Evolutionary conservation across 2,329 filamentous ascomycete genomes (phyloP), one percentile per base, ranked within the genome.

Genomic region (Aspergillus glaucus): DNA sequence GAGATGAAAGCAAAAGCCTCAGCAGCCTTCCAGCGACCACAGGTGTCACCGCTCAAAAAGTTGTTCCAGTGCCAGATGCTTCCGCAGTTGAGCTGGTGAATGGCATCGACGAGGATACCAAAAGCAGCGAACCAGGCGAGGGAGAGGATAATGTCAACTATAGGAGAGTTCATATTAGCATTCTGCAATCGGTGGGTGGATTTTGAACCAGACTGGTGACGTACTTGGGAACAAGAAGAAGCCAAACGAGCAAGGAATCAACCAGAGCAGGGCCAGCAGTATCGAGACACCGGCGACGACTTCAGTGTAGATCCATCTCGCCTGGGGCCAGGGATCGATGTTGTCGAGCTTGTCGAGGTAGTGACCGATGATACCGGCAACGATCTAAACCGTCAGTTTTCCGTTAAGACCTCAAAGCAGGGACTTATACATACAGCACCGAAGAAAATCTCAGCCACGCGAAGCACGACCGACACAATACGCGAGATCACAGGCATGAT

Each of bases 231-330:
- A 91, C 67, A 85, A 78, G 52, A 83, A 76, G 67, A 90, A 88
- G 43, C 75, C 78, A 45, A 73, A 72, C 2, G 80, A 79, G 62
- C 87, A 87, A 2, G 87, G 87, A 37, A 91, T 75, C 24, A 90
- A 75, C 80, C 86, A 88, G 53, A 91, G 65, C 22, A 91, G 68
- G 4, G 80, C 75, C n/a, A 88, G 72, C 37, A 91, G 65, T 47
- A 90, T 81, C 10, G 83, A 81, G 15, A 91, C 61, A 17, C 76
- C 83, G 2, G 87, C 84, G 36, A 90, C 77, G 15, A 88, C 80
- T 61, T 86, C 80, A 42, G 85, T 80, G 73, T 88, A 91, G 69
- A 91, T 88, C 72, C 85, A 83, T 49, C 86, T 82, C 32, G 77
- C 82, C 36, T 79, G 70, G 15, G 75, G 70, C 76, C 79, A 83